phyloP scores from a whole-genome alignment of 2,329 filamentous ascomycete genomes.

The Aspergillus spinulosporus region DNA sequence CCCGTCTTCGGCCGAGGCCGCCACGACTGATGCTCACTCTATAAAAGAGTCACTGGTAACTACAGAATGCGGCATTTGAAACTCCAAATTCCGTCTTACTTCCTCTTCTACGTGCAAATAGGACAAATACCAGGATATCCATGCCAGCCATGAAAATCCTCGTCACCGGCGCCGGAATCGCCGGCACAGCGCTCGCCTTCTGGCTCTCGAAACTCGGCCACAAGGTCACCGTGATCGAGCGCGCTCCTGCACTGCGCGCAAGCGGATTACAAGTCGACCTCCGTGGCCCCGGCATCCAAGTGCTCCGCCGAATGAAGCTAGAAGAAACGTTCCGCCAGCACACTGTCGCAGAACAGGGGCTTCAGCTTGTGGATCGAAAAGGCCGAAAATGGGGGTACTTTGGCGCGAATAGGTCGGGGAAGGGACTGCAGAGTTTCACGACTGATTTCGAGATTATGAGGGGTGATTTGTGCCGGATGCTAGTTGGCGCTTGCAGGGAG shows the following conservation, averaged over 20 bases:
- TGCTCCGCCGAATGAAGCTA: slow-evolving; percentile 57
- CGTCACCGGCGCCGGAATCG: slow-evolving; percentile 7
- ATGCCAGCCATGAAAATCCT: slow-evolving; percentile 9
- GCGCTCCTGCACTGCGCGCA: background rate
- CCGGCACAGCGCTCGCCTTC: slow-evolving; percentile 4
- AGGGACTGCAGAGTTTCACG: slow-evolving; percentile 42
- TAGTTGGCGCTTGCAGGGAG: slow-evolving; percentile 38
- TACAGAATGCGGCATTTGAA: no score
- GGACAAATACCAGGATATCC: background rate
- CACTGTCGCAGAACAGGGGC: slow-evolving; percentile 50
- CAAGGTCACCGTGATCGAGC: slow-evolving; percentile 4
- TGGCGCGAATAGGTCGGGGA: slow-evolving; percentile 39
- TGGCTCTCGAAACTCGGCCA: background rate
- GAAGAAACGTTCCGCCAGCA: slow-evolving; percentile 42
- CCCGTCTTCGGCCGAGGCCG: background rate
- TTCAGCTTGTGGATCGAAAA: slow-evolving; percentile 47
- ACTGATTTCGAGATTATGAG: slow-evolving; percentile 59
- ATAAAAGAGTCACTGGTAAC: background rate
- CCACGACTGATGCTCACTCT: background rate
- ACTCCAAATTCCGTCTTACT: no score
- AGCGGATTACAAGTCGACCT: slow-evolving; percentile 28
- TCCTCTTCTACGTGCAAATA: background rate
- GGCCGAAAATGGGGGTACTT: slow-evolving; percentile 46
- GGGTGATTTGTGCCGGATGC: slow-evolving; percentile 50
- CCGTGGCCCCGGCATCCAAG: slow-evolving; percentile 53